Evolutionary conservation across 371 early-diverging fungal genomes (phyloP).

Genomic region (Mucor plumbeus): DNA sequence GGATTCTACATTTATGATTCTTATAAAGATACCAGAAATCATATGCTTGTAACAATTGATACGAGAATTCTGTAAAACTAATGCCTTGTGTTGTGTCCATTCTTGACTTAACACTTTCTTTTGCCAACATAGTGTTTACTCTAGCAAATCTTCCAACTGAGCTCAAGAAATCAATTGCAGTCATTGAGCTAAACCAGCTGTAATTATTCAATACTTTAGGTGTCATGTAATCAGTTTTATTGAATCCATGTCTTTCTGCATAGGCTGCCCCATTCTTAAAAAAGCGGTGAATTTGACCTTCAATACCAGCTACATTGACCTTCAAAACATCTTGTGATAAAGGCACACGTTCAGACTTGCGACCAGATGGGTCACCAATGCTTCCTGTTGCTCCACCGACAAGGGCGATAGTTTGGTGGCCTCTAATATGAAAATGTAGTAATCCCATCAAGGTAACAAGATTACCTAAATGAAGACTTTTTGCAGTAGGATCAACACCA

Average conservation of each 20-base stretch:
- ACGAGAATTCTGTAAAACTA: slow-evolving; percentile 95
- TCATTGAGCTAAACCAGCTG: slow-evolving; percentile 81
- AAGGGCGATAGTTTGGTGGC: slow-evolving; percentile 84
- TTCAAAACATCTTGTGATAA: slow-evolving; percentile 61
- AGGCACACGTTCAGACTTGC: slow-evolving; percentile 79
- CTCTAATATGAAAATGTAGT: slow-evolving; percentile 84
- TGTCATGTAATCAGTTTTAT: slow-evolving; percentile 18
- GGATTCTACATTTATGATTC: slow-evolving; percentile 68
- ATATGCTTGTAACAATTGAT: slow-evolving; percentile 94
- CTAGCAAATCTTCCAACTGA: slow-evolving; percentile 81
- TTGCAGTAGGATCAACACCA: slow-evolving; percentile 97
- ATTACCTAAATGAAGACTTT: slow-evolving; percentile 90
- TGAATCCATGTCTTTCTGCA: slow-evolving; percentile 54
- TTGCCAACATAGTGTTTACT: slow-evolving; percentile 84
- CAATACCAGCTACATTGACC: slow-evolving; percentile 72
- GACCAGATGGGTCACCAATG: slow-evolving; percentile 94
- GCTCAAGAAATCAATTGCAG: slow-evolving; percentile 81
- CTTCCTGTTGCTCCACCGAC: slow-evolving; percentile 95
- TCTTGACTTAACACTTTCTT: slow-evolving; percentile 84
- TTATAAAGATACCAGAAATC: slow-evolving; percentile 89
- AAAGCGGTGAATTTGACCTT: slow-evolving; percentile 71
- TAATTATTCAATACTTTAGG: slow-evolving; percentile 80
- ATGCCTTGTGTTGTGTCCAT: slow-evolving; percentile 86
- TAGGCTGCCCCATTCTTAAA: slow-evolving; percentile 72
- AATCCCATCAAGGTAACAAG: slow-evolving; percentile 84